Base-by-base conservation (phyloP, 139 green algal genomes). In the Tetraselmis chui region DNA sequence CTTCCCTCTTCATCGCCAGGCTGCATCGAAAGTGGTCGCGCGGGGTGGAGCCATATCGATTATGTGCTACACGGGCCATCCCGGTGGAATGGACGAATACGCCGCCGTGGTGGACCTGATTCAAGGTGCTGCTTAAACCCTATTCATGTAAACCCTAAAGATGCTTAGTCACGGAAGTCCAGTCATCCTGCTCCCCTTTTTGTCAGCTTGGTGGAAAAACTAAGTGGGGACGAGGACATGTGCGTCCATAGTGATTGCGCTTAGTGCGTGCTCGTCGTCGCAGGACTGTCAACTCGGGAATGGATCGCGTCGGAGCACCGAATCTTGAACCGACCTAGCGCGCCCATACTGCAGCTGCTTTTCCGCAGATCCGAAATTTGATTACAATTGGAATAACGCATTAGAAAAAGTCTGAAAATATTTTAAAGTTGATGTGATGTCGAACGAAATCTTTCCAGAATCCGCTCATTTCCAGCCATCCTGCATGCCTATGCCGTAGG, bases 11-110 rank as follows among this genome's bases (percentile, higher is more conserved):
- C n/a, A n/a, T n/a, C n/a, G n/a, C n/a, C 18, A 29, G 26, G 28
- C 23, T 25, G 25, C 26, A n/a, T 1, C 0, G 1, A 79, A 91
- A 59, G 79, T 88, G 30, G 81, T 92, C 29, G 76, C 32, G 29
- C 79, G 83, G 0, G 86, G 88, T 11, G 91, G 91, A 23, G 27
- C 91, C 1, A 58, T 92, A 18, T 86, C 76, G 59, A 81, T 93
- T 23, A n/a, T 94, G 11, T 78, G 31, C 30, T 95, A 95, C 85
- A 89, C 81, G 0, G 87, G 89, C 0, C 92, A 95, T 74, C 85
- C 83, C 45, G 45, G 45, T 25, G 45, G 45, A 67, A 67, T 67
- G 45, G 45, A 67, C 45, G 45, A 67, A 18, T 67, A 67, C 45
- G 18, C 45, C 18, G 45, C 45, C 5, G 45, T 67, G 45, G 45